Evolutionary conservation across 2,329 filamentous ascomycete species (phyloP), one percentile per base, ranked within the genome.

Genomic region (Cryphonectria radicalis): DNA sequence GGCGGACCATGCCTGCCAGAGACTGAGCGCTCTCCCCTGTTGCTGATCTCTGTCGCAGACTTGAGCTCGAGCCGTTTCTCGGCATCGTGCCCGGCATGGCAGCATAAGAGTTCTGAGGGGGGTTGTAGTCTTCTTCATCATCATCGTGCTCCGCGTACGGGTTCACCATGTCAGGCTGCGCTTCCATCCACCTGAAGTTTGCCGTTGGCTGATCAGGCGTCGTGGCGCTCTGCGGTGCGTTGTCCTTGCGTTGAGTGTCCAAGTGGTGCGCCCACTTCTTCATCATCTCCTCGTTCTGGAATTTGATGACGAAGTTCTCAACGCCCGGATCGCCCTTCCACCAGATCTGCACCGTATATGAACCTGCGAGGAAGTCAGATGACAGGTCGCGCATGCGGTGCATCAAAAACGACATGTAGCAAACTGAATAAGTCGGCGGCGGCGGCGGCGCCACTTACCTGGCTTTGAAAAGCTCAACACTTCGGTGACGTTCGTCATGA

Each of bases 401-500:
- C 10, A 5, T 4, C 13, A 32, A n/a, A 66, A 66, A 64, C 42
- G 25, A 22, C 60, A 40, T 66, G 17, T 7, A 14, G 35, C 2
- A 50, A 28, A 50, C 57, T 55, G 32, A 25, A 32, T 17, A 22
- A 17, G 13, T 42, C 43, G 60, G 42, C 32, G 1, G 42, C 32
- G 1, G 42, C 32, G n/a, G 55, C 71, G n/a, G 55, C 71, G 79
- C 40, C 22, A 64, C 88, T 79, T 88, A 97, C 95, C 94, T 81
- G 94, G 93, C 81, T 95, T 97, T 66, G 92, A 90, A 72, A 96
- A 86, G 25, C 92, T 95, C 59, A 97, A 86, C n/a, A 97, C 91
- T 80, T 98, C 94, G 55, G 95, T 98, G 69, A 99, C 95, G 78
- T 99, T 99, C 76, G 95, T 94, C 95, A 99, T 98, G 83, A 98